These are phyloP conservation scores for Boletus hoseneyae DNA, from an alignment of 1,284 basidiomycete species.

Conservation along the genomic window DNA sequence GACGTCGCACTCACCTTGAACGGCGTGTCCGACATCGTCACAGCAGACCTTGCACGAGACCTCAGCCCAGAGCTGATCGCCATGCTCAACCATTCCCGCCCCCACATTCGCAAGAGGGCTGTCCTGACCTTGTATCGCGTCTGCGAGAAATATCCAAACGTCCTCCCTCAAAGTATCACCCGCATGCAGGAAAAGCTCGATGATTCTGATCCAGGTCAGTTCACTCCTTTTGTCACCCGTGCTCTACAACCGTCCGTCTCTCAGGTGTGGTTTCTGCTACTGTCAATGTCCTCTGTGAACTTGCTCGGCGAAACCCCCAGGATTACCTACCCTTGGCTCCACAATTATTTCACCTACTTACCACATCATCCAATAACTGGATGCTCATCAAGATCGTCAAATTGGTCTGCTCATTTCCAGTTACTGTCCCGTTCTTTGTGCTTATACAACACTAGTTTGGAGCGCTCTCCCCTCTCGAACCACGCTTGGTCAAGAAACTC, in stretches of 20 bases:
- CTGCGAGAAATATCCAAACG: slow-evolving; percentile 77
- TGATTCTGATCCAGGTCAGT: slow-evolving; percentile 78
- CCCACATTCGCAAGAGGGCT: slow-evolving; percentile 87
- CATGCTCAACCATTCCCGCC: slow-evolving; percentile 88
- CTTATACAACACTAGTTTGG: slow-evolving; percentile 66
- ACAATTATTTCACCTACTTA: slow-evolving; percentile 92
- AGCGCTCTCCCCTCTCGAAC: slow-evolving; percentile 85
- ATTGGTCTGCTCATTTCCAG: slow-evolving; percentile 51
- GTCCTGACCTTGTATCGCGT: slow-evolving; percentile 80
- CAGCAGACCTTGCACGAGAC: slow-evolving; percentile 85
- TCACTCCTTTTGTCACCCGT: neutral
- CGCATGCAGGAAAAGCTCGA: slow-evolving; percentile 81
- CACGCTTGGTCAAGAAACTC: slow-evolving; percentile 90
- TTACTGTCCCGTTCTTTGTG: neutral
- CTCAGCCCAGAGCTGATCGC: slow-evolving; percentile 83
- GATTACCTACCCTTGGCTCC: slow-evolving; percentile 87
- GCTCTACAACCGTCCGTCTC: neutral
- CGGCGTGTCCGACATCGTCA: slow-evolving; percentile 86
- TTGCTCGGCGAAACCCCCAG: slow-evolving; percentile 75
- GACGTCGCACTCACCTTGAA: slow-evolving; percentile 84
- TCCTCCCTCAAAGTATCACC: slow-evolving; percentile 60
- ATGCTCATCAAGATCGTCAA: slow-evolving; percentile 99
- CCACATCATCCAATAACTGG: slow-evolving; percentile 97
- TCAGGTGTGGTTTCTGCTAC: slow-evolving; percentile 89
- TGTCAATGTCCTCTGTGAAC: slow-evolving; percentile 93